Base-by-base conservation (phyloP, 148 eudicot genomes). In the Agrostemma githago region DNA sequence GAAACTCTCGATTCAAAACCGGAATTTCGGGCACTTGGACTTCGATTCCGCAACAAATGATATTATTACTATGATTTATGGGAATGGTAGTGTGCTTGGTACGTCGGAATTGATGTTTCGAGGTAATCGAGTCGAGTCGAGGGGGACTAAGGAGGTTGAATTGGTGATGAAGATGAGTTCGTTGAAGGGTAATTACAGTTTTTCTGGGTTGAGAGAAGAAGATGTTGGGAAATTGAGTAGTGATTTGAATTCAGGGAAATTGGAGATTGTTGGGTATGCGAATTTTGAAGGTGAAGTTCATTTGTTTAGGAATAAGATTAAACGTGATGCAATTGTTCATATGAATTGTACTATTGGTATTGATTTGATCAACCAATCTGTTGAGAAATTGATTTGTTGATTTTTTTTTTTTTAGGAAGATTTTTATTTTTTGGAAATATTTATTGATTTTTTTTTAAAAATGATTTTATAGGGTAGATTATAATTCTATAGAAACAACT, bases 311-410 rank as follows among this genome's bases (percentile, higher is more conserved):
- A 62, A 75, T 54, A 56, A 67, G 2, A 38, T 86, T 6, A 74
- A 12, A 6, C 66, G 38, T 21, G n/a, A 40, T 15, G 68, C 60
- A 4, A 74, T 65, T 17, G 78, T 74, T 3, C 62, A 46, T 14
- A 72, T 82, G 88, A 79, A 77, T 68, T 88, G 91, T 62, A 77
- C 78, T 6, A 77, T 84, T 77, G 66, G 15, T 48, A 41, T 86
- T 10, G 76, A 88, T 80, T 77, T 86, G 78, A 64, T 19, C 8
- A 76, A 48, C 6, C 68, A 39, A 71, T 62, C 82, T 9, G 53
- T 88, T 5, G 72, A 77, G 39, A 71, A 72, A 71, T 72, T 84
- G 60, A 46, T 9, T 51, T 88, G 89, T 76, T 41, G 58, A 66
- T 72, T 4, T 12, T 68, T 14, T 72, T 4, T 12, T 68, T 14